Evolutionary conservation across 192 early-diverging fungal genomes (phyloP).

Genomic region (Coemansia sp.): DNA sequence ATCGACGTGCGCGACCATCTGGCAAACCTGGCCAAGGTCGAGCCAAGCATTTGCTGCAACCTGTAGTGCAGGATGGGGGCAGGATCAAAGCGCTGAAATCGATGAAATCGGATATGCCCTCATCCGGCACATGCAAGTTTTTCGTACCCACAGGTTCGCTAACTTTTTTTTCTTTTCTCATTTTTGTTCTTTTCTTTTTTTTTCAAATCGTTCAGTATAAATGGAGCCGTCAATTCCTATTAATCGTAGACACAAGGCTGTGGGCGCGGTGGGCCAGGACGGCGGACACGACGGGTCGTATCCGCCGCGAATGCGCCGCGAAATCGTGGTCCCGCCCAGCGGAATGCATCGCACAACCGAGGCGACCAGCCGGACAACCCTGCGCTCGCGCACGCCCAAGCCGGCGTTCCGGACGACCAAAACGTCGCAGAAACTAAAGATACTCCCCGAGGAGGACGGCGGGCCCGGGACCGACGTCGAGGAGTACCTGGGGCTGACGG

Average conservation of each 20-base stretch:
- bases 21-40: neutral
- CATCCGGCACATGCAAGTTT: no score
- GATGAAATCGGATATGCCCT: no score
- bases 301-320: constrained; percentile 43
- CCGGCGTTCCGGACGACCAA: constrained; percentile 85
- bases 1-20: constrained; percentile 41
- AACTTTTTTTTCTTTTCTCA: neutral
- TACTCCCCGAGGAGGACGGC: constrained; percentile 72
- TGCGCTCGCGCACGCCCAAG: constrained; percentile 46
- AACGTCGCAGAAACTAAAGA: constrained; percentile 87
- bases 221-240: constrained; percentile 17
- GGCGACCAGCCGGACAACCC: constrained; percentile 13
- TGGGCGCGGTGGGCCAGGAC: constrained; percentile 11
- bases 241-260: constrained; percentile 22
- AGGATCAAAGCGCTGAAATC: no score
- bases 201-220: neutral
- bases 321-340: constrained; percentile 49
- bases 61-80: no score
- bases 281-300: constrained; percentile 35
- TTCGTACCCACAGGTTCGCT: no score
- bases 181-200: neutral
- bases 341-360: constrained; percentile 46
- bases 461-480: constrained; percentile 46
- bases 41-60: neutral
- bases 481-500: constrained; percentile 51